Conservation (phyloP, 257 asterid genomes). For the Anisodus acutangulus region DNA sequence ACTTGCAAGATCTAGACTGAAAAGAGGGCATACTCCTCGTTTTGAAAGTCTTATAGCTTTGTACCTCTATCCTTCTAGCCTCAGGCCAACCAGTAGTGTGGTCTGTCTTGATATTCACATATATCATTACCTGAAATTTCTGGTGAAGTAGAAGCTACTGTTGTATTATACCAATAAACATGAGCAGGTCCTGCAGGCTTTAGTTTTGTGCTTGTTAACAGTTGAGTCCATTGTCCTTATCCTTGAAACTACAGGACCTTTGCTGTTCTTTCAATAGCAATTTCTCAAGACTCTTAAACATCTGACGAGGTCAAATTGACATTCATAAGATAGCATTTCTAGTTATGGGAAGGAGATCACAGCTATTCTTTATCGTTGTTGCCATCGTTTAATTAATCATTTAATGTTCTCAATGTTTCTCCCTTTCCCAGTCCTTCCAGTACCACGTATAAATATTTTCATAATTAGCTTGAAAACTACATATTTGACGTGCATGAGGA, state of each 20-base stretch:
- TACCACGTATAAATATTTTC: background rate
- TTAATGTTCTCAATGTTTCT: background rate
- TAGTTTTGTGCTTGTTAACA: background rate
- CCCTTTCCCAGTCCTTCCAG: background rate
- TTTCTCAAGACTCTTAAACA: too few species aligned
- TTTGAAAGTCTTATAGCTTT: background rate
- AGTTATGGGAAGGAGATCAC: background rate
- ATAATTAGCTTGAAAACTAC: background rate
- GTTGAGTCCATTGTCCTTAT: too few species aligned
- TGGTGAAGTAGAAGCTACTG: too few species aligned
- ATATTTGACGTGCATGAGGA: background rate
- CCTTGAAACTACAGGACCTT: background rate
- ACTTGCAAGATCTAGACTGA: background rate
- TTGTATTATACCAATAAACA: too few species aligned
- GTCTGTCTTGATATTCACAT: too few species aligned
- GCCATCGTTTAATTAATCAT: background rate
- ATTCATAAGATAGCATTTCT: background rate
- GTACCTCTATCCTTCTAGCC: background rate
- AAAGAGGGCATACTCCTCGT: background rate
- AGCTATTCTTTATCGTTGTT: too few species aligned
- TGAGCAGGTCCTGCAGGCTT: too few species aligned
- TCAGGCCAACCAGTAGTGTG: background rate
- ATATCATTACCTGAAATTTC: too few species aligned
- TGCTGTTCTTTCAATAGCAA: background rate
- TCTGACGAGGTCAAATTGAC: background rate